Percentiles rank a stretch among this genome's conserved stretches.
These are phyloP conservation scores for Phycomyces nitens DNA, from an alignment of 192 early-diverging fungal genomes.

Conservation along the genomic window DNA sequence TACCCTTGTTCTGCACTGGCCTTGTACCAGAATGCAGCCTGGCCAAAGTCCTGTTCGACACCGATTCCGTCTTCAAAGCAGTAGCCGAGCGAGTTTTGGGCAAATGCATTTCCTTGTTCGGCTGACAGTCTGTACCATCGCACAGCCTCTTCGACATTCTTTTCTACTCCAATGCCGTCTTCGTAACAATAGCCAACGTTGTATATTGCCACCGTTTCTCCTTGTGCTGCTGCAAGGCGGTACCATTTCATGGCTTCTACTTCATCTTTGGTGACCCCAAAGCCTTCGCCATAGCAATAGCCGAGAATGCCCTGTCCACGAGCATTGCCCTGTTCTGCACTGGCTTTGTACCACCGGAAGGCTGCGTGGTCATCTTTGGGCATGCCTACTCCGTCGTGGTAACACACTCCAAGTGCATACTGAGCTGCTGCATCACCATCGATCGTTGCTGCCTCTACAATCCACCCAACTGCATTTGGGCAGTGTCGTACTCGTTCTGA, in stretches of 20 bases:
- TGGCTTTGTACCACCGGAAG: slow-evolving; percentile 65
- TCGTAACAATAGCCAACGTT: slow-evolving; percentile 57
- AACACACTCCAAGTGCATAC: slow-evolving; percentile 72
- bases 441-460: slow-evolving; percentile 53
- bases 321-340: slow-evolving; percentile 57
- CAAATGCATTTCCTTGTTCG: slow-evolving; percentile 66
- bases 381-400: slow-evolving; percentile 73
- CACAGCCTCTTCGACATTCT: slow-evolving; percentile 47
- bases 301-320: slow-evolving; percentile 66
- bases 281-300: slow-evolving; percentile 75
- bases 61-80: slow-evolving; percentile 80
- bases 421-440: slow-evolving; percentile 51
- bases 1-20: slow-evolving; percentile 48
- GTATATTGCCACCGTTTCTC: slow-evolving; percentile 51
- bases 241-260: slow-evolving; percentile 62
- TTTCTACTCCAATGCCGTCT: slow-evolving; percentile 55
- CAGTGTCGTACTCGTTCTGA: slow-evolving; percentile 21
- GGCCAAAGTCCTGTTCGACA: slow-evolving; percentile 43
- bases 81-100: slow-evolving; percentile 76
- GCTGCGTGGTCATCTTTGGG: slow-evolving; percentile 59
- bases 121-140: slow-evolving; percentile 66
- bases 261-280: slow-evolving; percentile 63
- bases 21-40: slow-evolving; percentile 57
- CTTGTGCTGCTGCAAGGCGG: slow-evolving; percentile 47
- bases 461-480: slow-evolving; percentile 58